Conservation (phyloP, 2,329 filamentous ascomycete genomes). For the Fusarium sp. region DNA sequence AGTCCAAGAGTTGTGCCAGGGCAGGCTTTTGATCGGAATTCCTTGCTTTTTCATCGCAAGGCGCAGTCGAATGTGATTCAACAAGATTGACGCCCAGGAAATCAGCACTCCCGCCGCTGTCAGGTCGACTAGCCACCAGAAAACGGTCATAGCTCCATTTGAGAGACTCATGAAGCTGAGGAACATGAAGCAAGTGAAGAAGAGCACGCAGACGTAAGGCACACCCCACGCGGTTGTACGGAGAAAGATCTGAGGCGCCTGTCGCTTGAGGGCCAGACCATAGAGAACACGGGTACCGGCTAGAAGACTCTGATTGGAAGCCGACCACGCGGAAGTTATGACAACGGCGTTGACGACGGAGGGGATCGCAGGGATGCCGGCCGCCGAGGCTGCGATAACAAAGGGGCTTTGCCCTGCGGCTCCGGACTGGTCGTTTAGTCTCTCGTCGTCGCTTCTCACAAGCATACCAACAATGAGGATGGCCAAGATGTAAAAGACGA, state of each 20-base stretch:
- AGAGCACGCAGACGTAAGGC: conserved; percentile 66
- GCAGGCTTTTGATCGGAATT: conserved; percentile 60
- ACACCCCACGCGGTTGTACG: conserved; percentile 70
- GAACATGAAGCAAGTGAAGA: conserved; percentile 64
- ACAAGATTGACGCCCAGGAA: conserved; percentile 69
- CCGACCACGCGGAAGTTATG: conserved; percentile 75
- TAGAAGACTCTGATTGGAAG: conserved; percentile 73
- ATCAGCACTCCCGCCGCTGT: conserved; percentile 71
- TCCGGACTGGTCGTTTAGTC: conserved; percentile 57
- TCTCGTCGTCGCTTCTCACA: conserved; percentile 67
- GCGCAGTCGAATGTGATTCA: conserved; percentile 68
- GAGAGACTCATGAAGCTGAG: conserved; percentile 68
- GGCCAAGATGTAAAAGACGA: conserved; percentile 70
- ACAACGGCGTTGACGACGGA: conserved; percentile 82
- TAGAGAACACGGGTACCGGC: conserved; percentile 69
- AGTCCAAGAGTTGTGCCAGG: conserved; percentile 72
- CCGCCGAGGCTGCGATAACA: conserved; percentile 76
- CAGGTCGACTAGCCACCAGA: conserved; percentile 71
- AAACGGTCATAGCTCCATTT: conserved; percentile 68
- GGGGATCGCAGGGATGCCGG: conserved; percentile 73
- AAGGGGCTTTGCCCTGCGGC: conserved; percentile 63
- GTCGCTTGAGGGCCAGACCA: conserved; percentile 66
- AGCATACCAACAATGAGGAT: conserved; percentile 78
- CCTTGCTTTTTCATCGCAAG: conserved; percentile 65
- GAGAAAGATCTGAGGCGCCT: conserved; percentile 66